A percentile compares a stretch with the other conserved stretches of the same genome.
These are phyloP conservation scores for Corylus americana DNA, from an alignment of 306 rosid genomes.

Conservation along the genomic window DNA sequence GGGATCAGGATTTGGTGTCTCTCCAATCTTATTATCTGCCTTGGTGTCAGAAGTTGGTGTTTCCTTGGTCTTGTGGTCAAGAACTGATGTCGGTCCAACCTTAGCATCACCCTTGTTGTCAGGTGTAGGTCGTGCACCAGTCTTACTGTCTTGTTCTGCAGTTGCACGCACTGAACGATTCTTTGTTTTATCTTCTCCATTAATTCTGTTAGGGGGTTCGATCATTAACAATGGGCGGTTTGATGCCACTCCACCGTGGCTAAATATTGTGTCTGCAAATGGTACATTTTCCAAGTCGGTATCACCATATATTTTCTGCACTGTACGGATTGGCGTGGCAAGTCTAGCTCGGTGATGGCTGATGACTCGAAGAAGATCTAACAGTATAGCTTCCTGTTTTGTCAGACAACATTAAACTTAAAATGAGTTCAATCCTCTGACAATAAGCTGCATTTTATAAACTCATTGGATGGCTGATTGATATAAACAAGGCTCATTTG, in stretches of 20 bases:
- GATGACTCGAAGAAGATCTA: constrained; percentile 96
- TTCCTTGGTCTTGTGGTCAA: constrained; percentile 43
- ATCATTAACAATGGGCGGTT: constrained; percentile 71
- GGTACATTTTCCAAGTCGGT: constrained; percentile 73
- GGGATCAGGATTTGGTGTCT: constrained; percentile 32
- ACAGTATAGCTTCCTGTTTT: constrained; percentile 74
- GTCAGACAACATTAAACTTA: constrained; percentile 26
- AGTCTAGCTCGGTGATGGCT: constrained; percentile 95
- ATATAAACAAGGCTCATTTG: not conserved
- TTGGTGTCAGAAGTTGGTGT: constrained; percentile 42
- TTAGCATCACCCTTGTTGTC: constrained; percentile 47
- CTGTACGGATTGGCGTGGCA: constrained; percentile 94
- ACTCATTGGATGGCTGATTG: not conserved
- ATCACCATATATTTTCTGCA: constrained; percentile 70
- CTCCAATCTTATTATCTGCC: constrained; percentile 43
- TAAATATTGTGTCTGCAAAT: constrained; percentile 59
- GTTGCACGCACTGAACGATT: constrained; percentile 43
- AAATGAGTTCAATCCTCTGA: constrained; percentile 33
- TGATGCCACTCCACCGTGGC: constrained; percentile 45
- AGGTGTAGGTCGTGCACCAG: constrained; percentile 36
- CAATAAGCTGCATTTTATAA: constrained; percentile 5
- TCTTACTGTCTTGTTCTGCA: constrained; percentile 67
- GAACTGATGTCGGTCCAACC: constrained; percentile 34
- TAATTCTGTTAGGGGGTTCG: constrained; percentile 66
- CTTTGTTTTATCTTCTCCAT: constrained; percentile 62